phyloP scores from a whole-genome alignment of 1,284 basidiomycete genomes.

The Coniophora puteana region DNA sequence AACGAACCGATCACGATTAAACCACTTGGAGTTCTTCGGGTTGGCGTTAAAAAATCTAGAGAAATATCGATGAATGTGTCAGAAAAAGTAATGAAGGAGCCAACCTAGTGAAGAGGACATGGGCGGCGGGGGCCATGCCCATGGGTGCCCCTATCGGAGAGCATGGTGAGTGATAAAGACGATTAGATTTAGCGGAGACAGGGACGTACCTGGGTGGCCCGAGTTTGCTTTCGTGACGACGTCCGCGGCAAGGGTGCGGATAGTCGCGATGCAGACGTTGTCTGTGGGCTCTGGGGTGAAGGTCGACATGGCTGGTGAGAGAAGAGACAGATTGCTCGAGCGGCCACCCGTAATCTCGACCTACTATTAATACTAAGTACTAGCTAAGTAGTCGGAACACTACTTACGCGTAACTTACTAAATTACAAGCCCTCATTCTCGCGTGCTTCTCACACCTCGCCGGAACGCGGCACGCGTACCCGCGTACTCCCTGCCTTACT shows the following conservation, averaged over 20 bases:
- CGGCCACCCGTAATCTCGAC: not conserved
- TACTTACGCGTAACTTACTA: too few species aligned
- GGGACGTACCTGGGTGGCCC: constrained; percentile 74
- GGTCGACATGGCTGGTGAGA: constrained; percentile 39
- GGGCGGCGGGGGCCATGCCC: constrained; percentile 89
- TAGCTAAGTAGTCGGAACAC: too few species aligned
- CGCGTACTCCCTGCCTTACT: not conserved
- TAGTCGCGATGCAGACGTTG: constrained; percentile 59
- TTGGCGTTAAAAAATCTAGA: constrained; percentile 81
- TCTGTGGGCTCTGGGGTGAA: constrained; percentile 47
- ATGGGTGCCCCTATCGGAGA: constrained; percentile 72
- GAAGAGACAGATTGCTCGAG: constrained; percentile 11
- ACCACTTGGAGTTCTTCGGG: constrained; percentile 88
- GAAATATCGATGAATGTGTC: constrained; percentile 10
- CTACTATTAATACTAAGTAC: not conserved
- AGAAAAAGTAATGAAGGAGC: constrained; percentile 6
- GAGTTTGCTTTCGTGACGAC: constrained; percentile 84
- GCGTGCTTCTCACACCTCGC: too few species aligned
- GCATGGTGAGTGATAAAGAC: constrained; percentile 8
- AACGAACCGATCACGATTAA: constrained; percentile 87
- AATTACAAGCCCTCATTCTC: too few species aligned
- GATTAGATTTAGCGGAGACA: not conserved
- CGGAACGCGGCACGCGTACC: too few species aligned
- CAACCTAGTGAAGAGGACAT: constrained; percentile 81
- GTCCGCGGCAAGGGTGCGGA: constrained; percentile 71